phyloP scores from a whole-genome alignment of 2,329 filamentous ascomycete genomes.

The Tolypocladium ovalisporum region DNA sequence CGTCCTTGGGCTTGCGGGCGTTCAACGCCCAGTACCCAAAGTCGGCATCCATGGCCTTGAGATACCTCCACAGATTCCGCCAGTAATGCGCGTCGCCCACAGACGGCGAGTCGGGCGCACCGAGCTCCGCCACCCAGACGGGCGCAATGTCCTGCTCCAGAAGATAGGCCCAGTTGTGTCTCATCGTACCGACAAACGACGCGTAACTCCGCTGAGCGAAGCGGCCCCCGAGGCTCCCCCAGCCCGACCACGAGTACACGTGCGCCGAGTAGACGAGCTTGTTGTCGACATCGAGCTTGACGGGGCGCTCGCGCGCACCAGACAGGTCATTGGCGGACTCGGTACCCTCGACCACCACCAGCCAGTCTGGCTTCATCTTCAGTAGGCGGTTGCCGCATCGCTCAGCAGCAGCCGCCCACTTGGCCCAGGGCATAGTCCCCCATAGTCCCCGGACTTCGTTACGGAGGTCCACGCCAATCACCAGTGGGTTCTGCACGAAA shows the following conservation, averaged over 20 bases:
- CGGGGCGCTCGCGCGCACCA: slow-evolving; percentile 41
- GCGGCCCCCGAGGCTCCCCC: slow-evolving; percentile 49
- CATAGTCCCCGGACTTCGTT: slow-evolving; percentile 60
- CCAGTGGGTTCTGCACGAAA: slow-evolving; percentile 45
- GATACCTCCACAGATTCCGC: slow-evolving; percentile 48
- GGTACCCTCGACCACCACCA: slow-evolving; percentile 58
- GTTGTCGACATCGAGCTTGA: slow-evolving; percentile 43
- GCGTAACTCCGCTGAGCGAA: slow-evolving; percentile 50
- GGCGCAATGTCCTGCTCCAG: slow-evolving; percentile 34
- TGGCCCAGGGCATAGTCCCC: slow-evolving; percentile 57
- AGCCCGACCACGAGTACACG: slow-evolving; percentile 61
- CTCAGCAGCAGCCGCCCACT: slow-evolving; percentile 55
- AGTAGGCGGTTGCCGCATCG: slow-evolving; percentile 50
- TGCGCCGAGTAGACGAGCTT: slow-evolving; percentile 57
- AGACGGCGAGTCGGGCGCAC: slow-evolving; percentile 41
- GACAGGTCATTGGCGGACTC: slow-evolving; percentile 56
- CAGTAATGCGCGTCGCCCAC: slow-evolving; percentile 54
- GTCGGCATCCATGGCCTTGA: slow-evolving; percentile 48
- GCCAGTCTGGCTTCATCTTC: slow-evolving; percentile 48
- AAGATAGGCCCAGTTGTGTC: slow-evolving; percentile 55
- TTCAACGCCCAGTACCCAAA: slow-evolving; percentile 65
- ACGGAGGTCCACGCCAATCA: slow-evolving; percentile 55
- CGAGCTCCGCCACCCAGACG: slow-evolving; percentile 61
- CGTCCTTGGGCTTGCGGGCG: slow-evolving; percentile 48
- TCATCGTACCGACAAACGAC: slow-evolving; percentile 53